Evolutionary conservation across 169 alveolate species (phyloP).

Genomic region (Eimeria zaria): DNA sequence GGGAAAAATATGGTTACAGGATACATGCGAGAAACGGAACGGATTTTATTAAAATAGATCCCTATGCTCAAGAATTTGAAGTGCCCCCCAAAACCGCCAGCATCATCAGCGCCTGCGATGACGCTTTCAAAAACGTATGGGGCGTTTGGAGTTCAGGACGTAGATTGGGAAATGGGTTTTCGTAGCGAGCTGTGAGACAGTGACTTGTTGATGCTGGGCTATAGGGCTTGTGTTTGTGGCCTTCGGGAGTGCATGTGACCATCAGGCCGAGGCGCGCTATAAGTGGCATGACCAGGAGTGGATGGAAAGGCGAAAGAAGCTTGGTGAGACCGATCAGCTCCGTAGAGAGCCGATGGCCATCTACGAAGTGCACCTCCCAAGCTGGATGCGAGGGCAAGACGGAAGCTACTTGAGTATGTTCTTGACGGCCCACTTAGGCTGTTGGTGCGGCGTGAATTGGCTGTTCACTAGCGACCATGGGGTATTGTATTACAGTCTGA

Average conservation of each 20-base stretch:
- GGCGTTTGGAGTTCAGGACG: neutral
- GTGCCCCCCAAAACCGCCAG: slow-evolving; percentile 89
- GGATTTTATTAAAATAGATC: slow-evolving; percentile 89
- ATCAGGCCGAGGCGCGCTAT: slow-evolving; percentile 87
- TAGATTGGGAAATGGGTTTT: neutral
- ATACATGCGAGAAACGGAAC: slow-evolving; percentile 85
- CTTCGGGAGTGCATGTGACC: neutral
- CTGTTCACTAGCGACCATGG: neutral
- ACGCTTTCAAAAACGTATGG: slow-evolving; percentile 85
- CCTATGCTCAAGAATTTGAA: slow-evolving; percentile 91
- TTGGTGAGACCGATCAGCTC: slow-evolving; percentile 85
- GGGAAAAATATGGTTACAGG: slow-evolving; percentile 89
- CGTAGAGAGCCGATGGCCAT: slow-evolving; percentile 90
- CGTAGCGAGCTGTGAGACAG: neutral
- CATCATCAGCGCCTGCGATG: slow-evolving; percentile 89
- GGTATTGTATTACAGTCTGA: neutral
- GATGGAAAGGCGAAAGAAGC: slow-evolving; percentile 86
- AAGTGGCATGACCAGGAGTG: slow-evolving; percentile 89
- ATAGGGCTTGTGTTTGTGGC: neutral
- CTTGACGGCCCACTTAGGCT: neutral
- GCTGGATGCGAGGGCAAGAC: slow-evolving; percentile 90
- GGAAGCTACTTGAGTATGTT: slow-evolving; percentile 84
- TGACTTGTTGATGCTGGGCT: neutral
- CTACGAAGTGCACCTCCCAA: slow-evolving; percentile 90
- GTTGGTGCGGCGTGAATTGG: neutral